Evolutionary conservation across 805 yeast species (phyloP).

Genomic region (Candida arabinofermentans): DNA sequence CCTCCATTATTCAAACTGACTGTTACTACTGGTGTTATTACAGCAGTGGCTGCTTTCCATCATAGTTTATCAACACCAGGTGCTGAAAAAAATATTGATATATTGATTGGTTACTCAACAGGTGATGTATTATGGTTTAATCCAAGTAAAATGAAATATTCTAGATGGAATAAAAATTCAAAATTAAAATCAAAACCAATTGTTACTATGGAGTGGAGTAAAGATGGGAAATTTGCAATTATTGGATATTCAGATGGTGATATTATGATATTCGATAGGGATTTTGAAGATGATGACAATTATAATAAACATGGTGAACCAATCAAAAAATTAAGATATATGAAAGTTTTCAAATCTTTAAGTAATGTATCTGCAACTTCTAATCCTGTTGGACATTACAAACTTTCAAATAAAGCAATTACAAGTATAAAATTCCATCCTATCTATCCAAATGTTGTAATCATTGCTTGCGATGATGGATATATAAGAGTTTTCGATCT

Average conservation of each 20-base stretch:
- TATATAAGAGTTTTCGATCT: constrained; percentile 55
- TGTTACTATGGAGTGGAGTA: constrained; percentile 44
- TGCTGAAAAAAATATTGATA: constrained; percentile 40
- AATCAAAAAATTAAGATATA: constrained; percentile 31
- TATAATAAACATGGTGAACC: constrained; percentile 16
- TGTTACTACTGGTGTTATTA: constrained; percentile 36
- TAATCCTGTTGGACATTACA: constrained; percentile 58
- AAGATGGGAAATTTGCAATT: constrained; percentile 42
- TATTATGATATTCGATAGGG: constrained; percentile 46
- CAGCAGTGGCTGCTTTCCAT: constrained; percentile 34
- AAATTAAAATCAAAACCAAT: constrained; percentile 39
- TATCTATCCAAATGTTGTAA: constrained; percentile 34
- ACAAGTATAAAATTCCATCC: constrained; percentile 46
- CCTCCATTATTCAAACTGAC: constrained; percentile 42
- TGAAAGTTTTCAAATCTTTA: constrained; percentile 26
- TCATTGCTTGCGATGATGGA: constrained; percentile 65
- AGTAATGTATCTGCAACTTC: constrained; percentile 5
- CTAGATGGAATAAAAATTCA: constrained; percentile 50
- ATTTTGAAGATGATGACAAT: constrained; percentile 42
- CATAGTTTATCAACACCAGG: constrained; percentile 11
- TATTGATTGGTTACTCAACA: constrained; percentile 57
- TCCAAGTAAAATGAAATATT: constrained; percentile 43
- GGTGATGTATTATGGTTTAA: constrained; percentile 69
- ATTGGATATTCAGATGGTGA: constrained; percentile 67
- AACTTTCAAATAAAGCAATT: constrained; percentile 55